Evolutionary conservation across 441 rosid genomes (phyloP), one percentile per base, ranked within the genome.

Genomic region (Populus hybrid): DNA sequence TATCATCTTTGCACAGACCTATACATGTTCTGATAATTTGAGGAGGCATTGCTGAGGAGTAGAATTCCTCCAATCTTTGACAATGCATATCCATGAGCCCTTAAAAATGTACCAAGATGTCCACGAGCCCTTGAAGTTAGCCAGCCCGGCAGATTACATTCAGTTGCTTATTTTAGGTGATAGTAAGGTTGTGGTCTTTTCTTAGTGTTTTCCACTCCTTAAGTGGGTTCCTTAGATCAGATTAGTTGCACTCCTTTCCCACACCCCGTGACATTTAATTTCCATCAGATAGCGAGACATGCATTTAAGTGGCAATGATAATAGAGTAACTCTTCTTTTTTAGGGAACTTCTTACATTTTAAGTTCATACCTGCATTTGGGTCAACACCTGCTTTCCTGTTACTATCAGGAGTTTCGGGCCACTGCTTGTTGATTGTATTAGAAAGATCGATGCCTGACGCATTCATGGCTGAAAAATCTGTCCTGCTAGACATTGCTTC

Each of bases 381-480:
- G 53, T 81, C 81, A 38, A 76, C 72, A 74, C 83, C 76, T 71
- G 85, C 83, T 88, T 88, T 86, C 77, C 92, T 91, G 69, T 83
- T 84, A 76, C 79, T 88, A 77, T 83, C 97, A 65, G 93, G 77
- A 83, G 86, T 85, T 75, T 82, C 94, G 4, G 87, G 83, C 89
- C 79, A 86, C 71, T 83, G 89, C 87, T 87, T 85, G 82, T 83
- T 85, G 82, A 80, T 80, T 67, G 82, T 77, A 84, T 83, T 84
- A 42, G 96, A 85, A 74, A 94, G 87, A 69, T 90, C 69, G 74
- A 92, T 90, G 79, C 94, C 97, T 7, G 97, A 87, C 53, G 90
- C 85, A 85, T 87, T 86, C 80, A 88, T 76, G 70, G 85, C 79
- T 76, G 93, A 82, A 71, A 86, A 87, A 59, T 91, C 91, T 80